These are phyloP conservation scores for Leptographium procerum DNA, from an alignment of 2,329 filamentous ascomycete genomes.

Conservation along the genomic window DNA sequence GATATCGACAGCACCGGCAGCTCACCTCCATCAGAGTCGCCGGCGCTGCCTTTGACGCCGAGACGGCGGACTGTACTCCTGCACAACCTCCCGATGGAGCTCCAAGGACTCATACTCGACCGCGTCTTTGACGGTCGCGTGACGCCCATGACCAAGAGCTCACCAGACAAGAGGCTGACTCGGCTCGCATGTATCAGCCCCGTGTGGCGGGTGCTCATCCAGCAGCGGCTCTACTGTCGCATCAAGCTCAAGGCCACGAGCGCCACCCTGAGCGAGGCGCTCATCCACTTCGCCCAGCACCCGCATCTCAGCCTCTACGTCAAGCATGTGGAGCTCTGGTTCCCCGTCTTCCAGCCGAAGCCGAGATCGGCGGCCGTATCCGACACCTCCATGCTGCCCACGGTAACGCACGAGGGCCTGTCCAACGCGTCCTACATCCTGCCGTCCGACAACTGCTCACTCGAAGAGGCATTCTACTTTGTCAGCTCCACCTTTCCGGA, in stretches of 20 bases:
- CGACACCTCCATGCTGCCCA: conserved; percentile 34
- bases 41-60: conserved; percentile 3
- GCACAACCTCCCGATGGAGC: conserved; percentile 51
- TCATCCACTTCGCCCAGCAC: conserved; percentile 46
- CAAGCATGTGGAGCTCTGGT: conserved; percentile 66
- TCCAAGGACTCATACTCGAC: conserved; percentile 62
- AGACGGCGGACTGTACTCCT: conserved; percentile 23
- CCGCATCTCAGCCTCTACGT: conserved; percentile 52
- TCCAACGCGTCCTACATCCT: conserved; percentile 48
- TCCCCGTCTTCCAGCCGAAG: conserved; percentile 58
- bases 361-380: conserved; percentile 31
- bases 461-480: conserved; percentile 59
- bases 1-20: neutral
- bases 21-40: conserved; percentile 11
- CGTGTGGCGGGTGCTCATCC: conserved; percentile 56
- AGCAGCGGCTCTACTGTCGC: conserved; percentile 62
- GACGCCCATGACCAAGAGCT: conserved; percentile 46
- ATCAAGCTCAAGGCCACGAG: conserved; percentile 64
- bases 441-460: conserved; percentile 54
- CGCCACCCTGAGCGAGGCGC: conserved; percentile 47
- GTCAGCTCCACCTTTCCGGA: conserved; percentile 47
- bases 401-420: conserved; percentile 42
- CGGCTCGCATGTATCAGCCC: conserved; percentile 51
- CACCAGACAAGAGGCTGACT: conserved; percentile 50
- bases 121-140: conserved; percentile 59